Evolutionary conservation across 768 basidiomycete species (phyloP).

Genomic region (Leccinellum albellum): DNA sequence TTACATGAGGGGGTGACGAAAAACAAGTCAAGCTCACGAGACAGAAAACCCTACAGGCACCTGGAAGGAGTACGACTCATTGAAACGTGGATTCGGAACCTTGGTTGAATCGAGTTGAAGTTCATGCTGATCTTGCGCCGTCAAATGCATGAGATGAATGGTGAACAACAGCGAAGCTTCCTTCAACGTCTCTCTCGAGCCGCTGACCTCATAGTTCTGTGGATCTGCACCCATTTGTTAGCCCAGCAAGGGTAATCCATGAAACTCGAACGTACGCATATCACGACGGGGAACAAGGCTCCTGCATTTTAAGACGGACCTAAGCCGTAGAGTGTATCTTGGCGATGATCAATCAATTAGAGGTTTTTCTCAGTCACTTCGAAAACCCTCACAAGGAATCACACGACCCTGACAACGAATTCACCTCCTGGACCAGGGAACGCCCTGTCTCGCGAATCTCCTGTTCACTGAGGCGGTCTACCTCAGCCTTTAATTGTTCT

Average conservation of each 20-base stretch:
- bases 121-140: constrained; percentile 28
- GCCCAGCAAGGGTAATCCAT: not conserved
- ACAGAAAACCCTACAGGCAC: constrained; percentile 21
- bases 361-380: not conserved
- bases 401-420: constrained; percentile 15
- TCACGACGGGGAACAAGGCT: not conserved
- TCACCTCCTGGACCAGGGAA: constrained; percentile 17
- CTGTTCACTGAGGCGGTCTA: constrained; percentile 13
- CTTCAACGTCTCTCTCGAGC: constrained; percentile 17
- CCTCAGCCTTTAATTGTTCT: constrained; percentile 13
- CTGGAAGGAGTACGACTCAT: constrained; percentile 23
- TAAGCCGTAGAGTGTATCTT: constrained; percentile 20
- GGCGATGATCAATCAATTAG: not conserved
- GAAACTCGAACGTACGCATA: constrained; percentile 1
- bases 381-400: constrained; percentile 14
- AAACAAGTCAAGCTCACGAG: constrained; percentile 14
- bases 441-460: constrained; percentile 10
- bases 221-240: constrained; percentile 9
- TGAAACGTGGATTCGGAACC: constrained; percentile 26
- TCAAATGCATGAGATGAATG: constrained; percentile 28
- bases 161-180: constrained; percentile 23
- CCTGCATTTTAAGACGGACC: constrained; percentile 8
- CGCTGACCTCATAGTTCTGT: constrained; percentile 16
- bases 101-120: constrained; percentile 22
- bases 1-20: not conserved